Percentiles rank a stretch among this genome's conserved stretches.
Evolutionary conservation across 129 eudicot genomes (phyloP).

Genomic region (Artemisia tridentata): DNA sequence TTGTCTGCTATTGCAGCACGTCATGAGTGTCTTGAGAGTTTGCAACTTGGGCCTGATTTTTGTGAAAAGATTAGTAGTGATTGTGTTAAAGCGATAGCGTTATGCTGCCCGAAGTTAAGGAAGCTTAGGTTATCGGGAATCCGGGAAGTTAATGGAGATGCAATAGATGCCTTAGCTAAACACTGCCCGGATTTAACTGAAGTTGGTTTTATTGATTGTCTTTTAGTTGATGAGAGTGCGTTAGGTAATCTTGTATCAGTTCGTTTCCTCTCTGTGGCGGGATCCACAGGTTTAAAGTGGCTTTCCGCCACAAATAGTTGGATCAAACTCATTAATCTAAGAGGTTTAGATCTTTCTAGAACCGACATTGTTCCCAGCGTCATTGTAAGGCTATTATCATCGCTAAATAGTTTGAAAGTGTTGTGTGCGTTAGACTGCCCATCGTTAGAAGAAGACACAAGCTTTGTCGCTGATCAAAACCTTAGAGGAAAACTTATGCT

Average conservation of each 20-base stretch:
- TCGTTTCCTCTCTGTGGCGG: constrained; percentile 81
- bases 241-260: constrained; percentile 59
- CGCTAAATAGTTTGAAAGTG: constrained; percentile 54
- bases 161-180: constrained; percentile 65
- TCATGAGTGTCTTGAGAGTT: constrained; percentile 71
- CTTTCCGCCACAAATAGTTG: constrained; percentile 51
- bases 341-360: constrained; percentile 89
- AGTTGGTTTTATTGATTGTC: constrained; percentile 79
- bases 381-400: constrained; percentile 52
- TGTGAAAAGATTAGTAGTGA: constrained; percentile 77
- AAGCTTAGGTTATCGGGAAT: constrained; percentile 76
- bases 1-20: constrained; percentile 79
- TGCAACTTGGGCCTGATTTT: constrained; percentile 82
- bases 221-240: constrained; percentile 66
- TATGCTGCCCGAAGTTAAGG: constrained; percentile 67
- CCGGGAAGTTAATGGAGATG: constrained; percentile 67
- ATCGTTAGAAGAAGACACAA: constrained; percentile 60
- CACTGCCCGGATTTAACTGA: constrained; percentile 61
- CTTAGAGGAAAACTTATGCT: constrained; percentile 69
- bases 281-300: constrained; percentile 77
- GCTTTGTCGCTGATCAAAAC: constrained; percentile 46
- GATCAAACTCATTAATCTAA: constrained; percentile 65
- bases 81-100: constrained; percentile 56
- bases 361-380: constrained; percentile 58
- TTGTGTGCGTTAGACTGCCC: constrained; percentile 81